Percentiles rank a stretch among this genome's conserved stretches.
phyloP scores from a whole-genome alignment of 2,329 filamentous ascomycete genomes.

The Parafenestella ontariensis region DNA sequence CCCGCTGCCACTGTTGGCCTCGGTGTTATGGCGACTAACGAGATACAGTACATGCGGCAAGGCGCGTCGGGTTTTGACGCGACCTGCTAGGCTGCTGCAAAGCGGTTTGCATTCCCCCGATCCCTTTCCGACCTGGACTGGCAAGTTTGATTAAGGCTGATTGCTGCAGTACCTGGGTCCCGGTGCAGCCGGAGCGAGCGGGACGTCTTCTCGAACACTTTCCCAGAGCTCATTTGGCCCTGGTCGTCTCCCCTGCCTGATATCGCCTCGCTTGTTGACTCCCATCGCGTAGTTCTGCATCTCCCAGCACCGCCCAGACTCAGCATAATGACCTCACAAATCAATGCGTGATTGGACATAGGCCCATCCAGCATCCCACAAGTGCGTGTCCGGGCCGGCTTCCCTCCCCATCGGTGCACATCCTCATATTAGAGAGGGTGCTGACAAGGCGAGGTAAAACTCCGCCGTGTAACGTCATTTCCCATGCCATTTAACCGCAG shows the following conservation, averaged over 20 bases:
- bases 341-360: constrained; percentile 14
- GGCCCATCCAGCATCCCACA: constrained; percentile 11
- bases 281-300: background rate
- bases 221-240: constrained; percentile 9
- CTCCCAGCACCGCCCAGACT: background rate
- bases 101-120: constrained; percentile 17
- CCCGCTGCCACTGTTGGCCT: constrained; percentile 11
- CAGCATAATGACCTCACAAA: constrained; percentile 7
- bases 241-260: constrained; percentile 5
- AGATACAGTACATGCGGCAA: constrained; percentile 17
- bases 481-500: constrained; percentile 41
- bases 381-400: constrained; percentile 17
- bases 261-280: constrained; percentile 7
- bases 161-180: constrained; percentile 22
- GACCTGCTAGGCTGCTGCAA: constrained; percentile 6
- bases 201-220: constrained; percentile 13
- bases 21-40: constrained; percentile 6
- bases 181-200: constrained; percentile 15
- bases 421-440: constrained; percentile 16
- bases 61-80: constrained; percentile 21
- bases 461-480: constrained; percentile 33
- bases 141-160: constrained; percentile 25
- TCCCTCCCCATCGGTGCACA: constrained; percentile 14
- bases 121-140: constrained; percentile 15
- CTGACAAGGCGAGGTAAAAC: constrained; percentile 33